Evolutionary conservation across 306 rosid species (phyloP).

Genomic region (Lupinus albus): DNA sequence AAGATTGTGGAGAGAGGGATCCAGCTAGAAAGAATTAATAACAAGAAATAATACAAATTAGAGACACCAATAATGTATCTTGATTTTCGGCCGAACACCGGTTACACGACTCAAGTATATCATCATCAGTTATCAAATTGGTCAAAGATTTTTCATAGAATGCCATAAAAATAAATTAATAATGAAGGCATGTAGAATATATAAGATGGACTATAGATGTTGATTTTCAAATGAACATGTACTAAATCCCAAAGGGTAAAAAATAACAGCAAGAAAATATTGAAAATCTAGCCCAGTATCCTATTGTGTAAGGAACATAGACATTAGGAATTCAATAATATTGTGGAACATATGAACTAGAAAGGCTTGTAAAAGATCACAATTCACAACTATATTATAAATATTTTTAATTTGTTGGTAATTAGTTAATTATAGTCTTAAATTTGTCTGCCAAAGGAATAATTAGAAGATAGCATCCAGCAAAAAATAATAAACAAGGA

Average conservation of each 20-base stretch:
- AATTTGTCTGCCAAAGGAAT: not conserved
- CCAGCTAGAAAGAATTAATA: constrained; percentile 33
- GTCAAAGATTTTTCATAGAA: constrained; percentile 21
- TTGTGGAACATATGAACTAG: not conserved
- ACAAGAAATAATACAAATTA: constrained; percentile 18
- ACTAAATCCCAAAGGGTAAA: not conserved
- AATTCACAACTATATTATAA: not conserved
- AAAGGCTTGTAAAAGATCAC: not conserved
- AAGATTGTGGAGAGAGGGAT: constrained; percentile 51
- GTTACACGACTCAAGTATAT: not conserved
- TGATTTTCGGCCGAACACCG: no score
- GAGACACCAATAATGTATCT: constrained; percentile 11
- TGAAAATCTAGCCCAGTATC: not conserved
- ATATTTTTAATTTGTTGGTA: not conserved
- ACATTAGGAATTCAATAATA: not conserved
- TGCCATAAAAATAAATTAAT: not conserved
- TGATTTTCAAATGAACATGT: not conserved
- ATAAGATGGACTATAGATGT: not conserved
- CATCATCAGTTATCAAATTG: not conserved
- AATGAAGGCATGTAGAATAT: constrained; percentile 10
- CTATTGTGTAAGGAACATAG: not conserved
- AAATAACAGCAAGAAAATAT: constrained; percentile 5
- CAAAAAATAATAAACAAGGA: not conserved
- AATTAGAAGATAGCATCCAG: not conserved
- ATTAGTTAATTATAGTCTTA: not conserved